Conservation (phyloP, 2,329 filamentous ascomycete genomes). For the Leptographium wingfieldii region DNA sequence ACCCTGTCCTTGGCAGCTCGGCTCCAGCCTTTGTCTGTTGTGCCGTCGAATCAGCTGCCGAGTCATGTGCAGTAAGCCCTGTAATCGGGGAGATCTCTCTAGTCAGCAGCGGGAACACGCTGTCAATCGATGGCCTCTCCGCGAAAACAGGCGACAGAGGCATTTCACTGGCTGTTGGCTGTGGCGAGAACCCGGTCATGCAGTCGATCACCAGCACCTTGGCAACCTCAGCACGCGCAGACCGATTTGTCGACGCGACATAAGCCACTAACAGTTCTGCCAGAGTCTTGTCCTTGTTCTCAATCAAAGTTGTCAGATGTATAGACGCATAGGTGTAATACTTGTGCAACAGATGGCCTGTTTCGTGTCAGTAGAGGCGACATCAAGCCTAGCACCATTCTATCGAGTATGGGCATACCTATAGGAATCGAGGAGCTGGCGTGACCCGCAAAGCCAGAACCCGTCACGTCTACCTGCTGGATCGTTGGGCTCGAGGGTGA, state of each 20-base stretch:
- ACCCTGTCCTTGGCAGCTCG: neutral
- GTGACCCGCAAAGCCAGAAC: conserved; percentile 28
- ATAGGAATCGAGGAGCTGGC: conserved; percentile 33
- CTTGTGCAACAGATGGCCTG: conserved; percentile 53
- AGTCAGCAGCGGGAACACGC: conserved; percentile 8
- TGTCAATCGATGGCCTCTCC: conserved; percentile 16
- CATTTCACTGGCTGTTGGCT: conserved; percentile 29
- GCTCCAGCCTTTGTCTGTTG: neutral
- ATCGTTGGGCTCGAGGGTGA: conserved; percentile 48
- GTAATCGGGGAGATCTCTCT: conserved; percentile 12
- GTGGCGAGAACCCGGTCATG: conserved; percentile 39
- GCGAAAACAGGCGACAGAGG: conserved; percentile 36
- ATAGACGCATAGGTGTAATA: conserved; percentile 47
- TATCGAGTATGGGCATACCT: conserved; percentile 19
- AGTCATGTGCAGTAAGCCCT: neutral
- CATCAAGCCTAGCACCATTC: neutral
- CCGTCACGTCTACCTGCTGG: conserved; percentile 41
- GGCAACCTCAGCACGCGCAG: conserved; percentile 3
- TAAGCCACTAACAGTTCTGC: conserved; percentile 31
- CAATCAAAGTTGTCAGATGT: conserved; percentile 44
- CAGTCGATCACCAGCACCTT: conserved; percentile 51
- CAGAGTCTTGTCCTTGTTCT: conserved; percentile 31
- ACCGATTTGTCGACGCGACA: conserved; percentile 19
- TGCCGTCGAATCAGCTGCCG: neutral
- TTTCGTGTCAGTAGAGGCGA: neutral